These are phyloP conservation scores for Schwanniomyces sp. DNA, from an alignment of 805 yeast species.

Conservation along the genomic window DNA sequence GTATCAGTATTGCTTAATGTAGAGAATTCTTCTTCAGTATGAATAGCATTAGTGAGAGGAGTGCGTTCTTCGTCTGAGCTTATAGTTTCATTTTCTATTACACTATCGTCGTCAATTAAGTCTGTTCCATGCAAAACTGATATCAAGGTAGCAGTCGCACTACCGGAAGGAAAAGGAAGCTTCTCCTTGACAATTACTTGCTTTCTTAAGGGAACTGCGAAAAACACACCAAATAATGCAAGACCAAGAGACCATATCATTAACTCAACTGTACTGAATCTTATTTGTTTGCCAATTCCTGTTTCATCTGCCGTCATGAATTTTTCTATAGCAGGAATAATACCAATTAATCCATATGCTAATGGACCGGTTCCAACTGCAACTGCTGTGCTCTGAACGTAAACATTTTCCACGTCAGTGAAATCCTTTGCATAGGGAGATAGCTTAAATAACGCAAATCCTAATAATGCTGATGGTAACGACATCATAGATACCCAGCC, in stretches of 20 bases:
- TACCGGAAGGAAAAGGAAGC: conserved; percentile 90
- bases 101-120: conserved; percentile 33
- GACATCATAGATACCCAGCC: conserved; percentile 99
- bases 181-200: conserved; percentile 88
- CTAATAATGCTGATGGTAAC: conserved; percentile 86
- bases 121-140: conserved; percentile 80
- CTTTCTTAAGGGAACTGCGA: conserved; percentile 83
- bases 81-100: neutral
- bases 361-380: conserved; percentile 98
- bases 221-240: conserved; percentile 93
- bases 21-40: neutral
- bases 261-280: conserved; percentile 49
- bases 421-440: conserved; percentile 43
- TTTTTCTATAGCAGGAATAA: conserved; percentile 93
- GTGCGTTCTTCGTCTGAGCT: neutral
- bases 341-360: conserved; percentile 93
- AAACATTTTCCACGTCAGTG: conserved; percentile 93
- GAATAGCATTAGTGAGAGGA: neutral
- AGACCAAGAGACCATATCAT: conserved; percentile 82
- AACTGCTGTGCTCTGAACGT: conserved; percentile 87
- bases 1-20: neutral
- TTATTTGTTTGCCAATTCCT: conserved; percentile 48
- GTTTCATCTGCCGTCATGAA: conserved; percentile 77
- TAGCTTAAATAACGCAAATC: conserved; percentile 76
- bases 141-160: conserved; percentile 92